Percentiles rank a stretch among this genome's conserved stretches.
phyloP scores from a whole-genome alignment of 257 asterid genomes.

The Primulina eburnea region DNA sequence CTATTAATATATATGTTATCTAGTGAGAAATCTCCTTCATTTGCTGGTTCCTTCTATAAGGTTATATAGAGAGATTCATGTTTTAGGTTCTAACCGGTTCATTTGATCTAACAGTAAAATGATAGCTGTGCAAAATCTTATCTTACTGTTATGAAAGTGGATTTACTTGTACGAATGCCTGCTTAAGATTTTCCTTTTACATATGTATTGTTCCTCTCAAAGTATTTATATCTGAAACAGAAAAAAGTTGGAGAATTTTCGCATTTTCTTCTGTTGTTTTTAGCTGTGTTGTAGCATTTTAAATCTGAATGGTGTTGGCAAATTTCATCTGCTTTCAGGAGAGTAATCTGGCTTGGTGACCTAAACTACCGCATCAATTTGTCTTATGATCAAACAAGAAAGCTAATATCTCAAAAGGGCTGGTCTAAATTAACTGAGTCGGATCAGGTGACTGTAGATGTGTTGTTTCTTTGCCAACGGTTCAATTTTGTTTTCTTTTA shows the following conservation, averaged over 20 bases:
- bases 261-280: background rate
- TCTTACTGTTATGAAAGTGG: background rate
- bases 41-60: background rate
- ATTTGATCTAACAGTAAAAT: too few species aligned
- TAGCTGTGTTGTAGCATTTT: slow-evolving; percentile 8
- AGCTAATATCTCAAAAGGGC: slow-evolving; percentile 56
- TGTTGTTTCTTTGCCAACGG: slow-evolving; percentile 1
- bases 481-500: background rate
- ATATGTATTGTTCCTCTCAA: background rate
- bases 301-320: slow-evolving; percentile 5
- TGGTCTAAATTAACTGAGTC: slow-evolving; percentile 66
- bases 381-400: slow-evolving; percentile 67
- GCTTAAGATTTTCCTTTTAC: background rate
- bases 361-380: slow-evolving; percentile 84
- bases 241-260: background rate
- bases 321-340: slow-evolving; percentile 48
- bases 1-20: background rate
- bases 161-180: too few species aligned
- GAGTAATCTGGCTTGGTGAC: slow-evolving; percentile 93
- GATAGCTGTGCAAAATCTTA: background rate
- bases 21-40: background rate
- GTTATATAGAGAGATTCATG: background rate
- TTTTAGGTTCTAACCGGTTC: background rate
- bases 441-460: slow-evolving; percentile 63
- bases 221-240: background rate